These are phyloP conservation scores for Aspergillus melleus DNA, from an alignment of 2,329 filamentous ascomycete genomes.

Conservation along the genomic window DNA sequence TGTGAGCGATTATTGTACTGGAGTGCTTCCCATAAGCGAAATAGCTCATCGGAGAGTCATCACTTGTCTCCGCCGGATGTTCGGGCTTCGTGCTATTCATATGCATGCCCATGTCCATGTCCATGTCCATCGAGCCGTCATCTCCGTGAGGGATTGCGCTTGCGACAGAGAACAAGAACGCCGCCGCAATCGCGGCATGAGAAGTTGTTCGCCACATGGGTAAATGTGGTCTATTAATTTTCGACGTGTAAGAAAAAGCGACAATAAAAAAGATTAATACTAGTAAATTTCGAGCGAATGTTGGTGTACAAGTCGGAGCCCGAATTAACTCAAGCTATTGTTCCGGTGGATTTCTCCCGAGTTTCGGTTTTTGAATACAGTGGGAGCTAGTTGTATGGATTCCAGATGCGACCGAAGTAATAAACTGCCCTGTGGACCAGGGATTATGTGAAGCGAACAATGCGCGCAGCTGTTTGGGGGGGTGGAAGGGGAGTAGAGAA, in stretches of 20 bases:
- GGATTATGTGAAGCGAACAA: not conserved
- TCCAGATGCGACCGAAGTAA: not conserved
- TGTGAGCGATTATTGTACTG: slow-evolving; percentile 64
- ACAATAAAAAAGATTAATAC: not conserved
- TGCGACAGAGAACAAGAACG: slow-evolving; percentile 29
- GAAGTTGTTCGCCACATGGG: slow-evolving; percentile 27
- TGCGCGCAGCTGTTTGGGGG: not conserved
- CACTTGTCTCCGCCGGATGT: slow-evolving; percentile 15
- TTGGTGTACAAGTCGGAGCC: not conserved
- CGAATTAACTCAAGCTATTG: not conserved
- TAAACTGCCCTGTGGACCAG: not conserved
- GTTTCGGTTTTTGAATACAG: not conserved
- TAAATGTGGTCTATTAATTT: not conserved
- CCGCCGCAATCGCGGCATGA: slow-evolving; percentile 29
- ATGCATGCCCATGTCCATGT: slow-evolving; percentile 29
- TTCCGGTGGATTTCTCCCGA: not conserved
- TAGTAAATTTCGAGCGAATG: not conserved
- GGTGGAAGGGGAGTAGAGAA: not conserved
- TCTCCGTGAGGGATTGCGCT: slow-evolving; percentile 37
- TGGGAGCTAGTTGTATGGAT: not conserved
- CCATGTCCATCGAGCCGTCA: slow-evolving; percentile 33
- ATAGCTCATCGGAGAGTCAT: slow-evolving; percentile 44
- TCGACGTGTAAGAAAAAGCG: not conserved
- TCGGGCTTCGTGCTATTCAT: slow-evolving; percentile 16
- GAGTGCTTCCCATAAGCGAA: slow-evolving; percentile 43